These are phyloP conservation scores for Hydnum rufescens DNA, from an alignment of 768 basidiomycete genomes.

Conservation along the genomic window DNA sequence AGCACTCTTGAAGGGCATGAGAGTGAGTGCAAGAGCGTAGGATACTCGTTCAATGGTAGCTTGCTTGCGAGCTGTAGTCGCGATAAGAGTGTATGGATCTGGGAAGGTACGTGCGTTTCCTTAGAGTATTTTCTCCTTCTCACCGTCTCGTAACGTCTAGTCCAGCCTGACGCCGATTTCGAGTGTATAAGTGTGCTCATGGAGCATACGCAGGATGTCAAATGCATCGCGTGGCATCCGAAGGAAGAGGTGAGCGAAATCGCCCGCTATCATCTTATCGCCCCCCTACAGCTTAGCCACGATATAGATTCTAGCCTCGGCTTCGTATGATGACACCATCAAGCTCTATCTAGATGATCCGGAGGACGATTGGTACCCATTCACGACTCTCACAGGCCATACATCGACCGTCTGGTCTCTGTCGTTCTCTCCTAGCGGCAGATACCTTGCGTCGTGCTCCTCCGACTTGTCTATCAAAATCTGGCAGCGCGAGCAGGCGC, in stretches of 20 bases:
- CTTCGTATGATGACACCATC: conserved; percentile 92
- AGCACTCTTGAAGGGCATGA: conserved; percentile 85
- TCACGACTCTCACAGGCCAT: conserved; percentile 64
- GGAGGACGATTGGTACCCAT: conserved; percentile 83
- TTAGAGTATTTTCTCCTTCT: background rate
- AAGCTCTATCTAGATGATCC: conserved; percentile 88
- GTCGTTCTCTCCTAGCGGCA: conserved; percentile 54
- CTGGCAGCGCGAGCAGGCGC: conserved; percentile 38
- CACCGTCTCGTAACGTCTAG: conserved; percentile 21
- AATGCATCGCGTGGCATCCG: conserved; percentile 89
- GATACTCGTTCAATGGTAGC: conserved; percentile 54
- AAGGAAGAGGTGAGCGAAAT: conserved; percentile 54
- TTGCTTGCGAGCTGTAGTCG: conserved; percentile 86
- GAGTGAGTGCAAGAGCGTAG: conserved; percentile 83
- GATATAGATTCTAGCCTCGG: conserved; percentile 78
- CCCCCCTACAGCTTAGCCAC: conserved; percentile 4
- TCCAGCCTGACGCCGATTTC: conserved; percentile 79
- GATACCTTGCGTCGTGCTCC: conserved; percentile 45
- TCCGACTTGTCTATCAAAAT: conserved; percentile 49
- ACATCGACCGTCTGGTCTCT: conserved; percentile 82
- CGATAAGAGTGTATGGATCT: conserved; percentile 98
- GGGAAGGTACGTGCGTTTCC: conserved; percentile 53
- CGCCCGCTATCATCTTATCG: background rate
- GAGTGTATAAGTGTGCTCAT: conserved; percentile 90
- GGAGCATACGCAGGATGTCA: conserved; percentile 95